A percentile compares a stretch with the other conserved stretches of the same genome.
Evolutionary conservation across 139 green algal species (phyloP).

Genomic region (Micractinium conductrix): DNA sequence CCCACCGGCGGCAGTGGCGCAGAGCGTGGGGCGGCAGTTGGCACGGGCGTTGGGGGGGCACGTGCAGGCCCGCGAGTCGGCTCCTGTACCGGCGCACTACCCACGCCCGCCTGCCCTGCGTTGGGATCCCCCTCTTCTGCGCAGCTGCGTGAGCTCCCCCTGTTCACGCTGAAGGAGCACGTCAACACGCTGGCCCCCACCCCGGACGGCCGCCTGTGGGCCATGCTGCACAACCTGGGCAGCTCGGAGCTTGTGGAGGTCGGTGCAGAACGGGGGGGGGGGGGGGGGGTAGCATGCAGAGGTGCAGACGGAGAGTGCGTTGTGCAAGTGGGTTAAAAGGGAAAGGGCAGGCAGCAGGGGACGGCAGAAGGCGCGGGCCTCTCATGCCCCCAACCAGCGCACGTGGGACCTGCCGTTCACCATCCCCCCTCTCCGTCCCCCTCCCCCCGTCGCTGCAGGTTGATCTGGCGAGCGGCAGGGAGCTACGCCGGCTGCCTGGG

Average conservation of each 20-base stretch:
- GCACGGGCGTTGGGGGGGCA: too few species aligned
- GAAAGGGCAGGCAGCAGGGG: too few species aligned
- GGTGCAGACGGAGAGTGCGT: too few species aligned
- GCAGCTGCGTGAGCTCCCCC: slow-evolving; percentile 51
- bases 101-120: background rate
- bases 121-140: background rate
- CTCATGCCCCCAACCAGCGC: background rate
- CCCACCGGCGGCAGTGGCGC: too few species aligned
- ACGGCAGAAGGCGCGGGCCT: too few species aligned
- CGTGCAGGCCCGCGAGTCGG: too few species aligned
- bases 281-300: too few species aligned
- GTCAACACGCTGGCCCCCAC: slow-evolving; percentile 78
- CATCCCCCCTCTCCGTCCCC: background rate
- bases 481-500: slow-evolving; percentile 29
- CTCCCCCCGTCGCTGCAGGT: slow-evolving; percentile 38
- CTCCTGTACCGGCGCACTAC: too few species aligned
- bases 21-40: too few species aligned
- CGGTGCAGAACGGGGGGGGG: background rate
- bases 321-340: too few species aligned
- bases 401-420: background rate
- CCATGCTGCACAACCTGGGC: slow-evolving; percentile 82
- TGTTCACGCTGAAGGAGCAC: slow-evolving; percentile 75
- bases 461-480: slow-evolving; percentile 42
- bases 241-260: background rate
- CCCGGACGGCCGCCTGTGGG: slow-evolving; percentile 61